Evolutionary conservation across 345 rosid species (phyloP).

Genomic region (Hibiscus trionum): DNA sequence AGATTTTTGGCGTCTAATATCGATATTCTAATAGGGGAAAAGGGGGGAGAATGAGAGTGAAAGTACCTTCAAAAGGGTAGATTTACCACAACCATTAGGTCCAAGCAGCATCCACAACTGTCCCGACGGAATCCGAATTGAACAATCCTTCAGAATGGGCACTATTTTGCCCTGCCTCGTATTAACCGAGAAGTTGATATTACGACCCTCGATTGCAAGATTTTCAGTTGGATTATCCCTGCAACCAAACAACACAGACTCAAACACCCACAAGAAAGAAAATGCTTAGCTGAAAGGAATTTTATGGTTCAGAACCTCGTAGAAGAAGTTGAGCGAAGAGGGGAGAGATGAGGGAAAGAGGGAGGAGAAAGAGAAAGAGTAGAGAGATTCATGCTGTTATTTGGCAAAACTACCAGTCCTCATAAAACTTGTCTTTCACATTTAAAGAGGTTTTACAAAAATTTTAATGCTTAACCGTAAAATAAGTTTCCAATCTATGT

Average conservation of each 20-base stretch:
- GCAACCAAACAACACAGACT: not conserved
- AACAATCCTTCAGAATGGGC: conserved; percentile 72
- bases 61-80: conserved; percentile 84
- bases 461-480: too few relatives aligned
- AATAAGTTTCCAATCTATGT: too few relatives aligned
- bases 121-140: conserved; percentile 63
- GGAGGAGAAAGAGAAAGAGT: conserved; percentile 16
- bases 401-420: too few relatives aligned
- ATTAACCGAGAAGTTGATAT: conserved; percentile 53
- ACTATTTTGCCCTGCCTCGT: conserved; percentile 44
- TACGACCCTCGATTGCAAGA: conserved; percentile 49
- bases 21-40: not conserved
- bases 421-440: too few relatives aligned
- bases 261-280: conserved; percentile 8
- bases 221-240: conserved; percentile 35
- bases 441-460: too few relatives aligned
- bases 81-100: conserved; percentile 96
- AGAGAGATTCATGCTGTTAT: conserved; percentile 26
- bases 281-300: conserved; percentile 18
- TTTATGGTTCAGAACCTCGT: conserved; percentile 22
- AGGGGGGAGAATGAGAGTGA: not conserved
- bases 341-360: conserved; percentile 23
- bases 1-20: not conserved
- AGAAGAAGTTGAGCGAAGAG: conserved; percentile 25
- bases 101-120: conserved; percentile 95